Evolutionary conservation across 2,329 filamentous ascomycete genomes (phyloP).

Genomic region (Myrmaecium sp.): DNA sequence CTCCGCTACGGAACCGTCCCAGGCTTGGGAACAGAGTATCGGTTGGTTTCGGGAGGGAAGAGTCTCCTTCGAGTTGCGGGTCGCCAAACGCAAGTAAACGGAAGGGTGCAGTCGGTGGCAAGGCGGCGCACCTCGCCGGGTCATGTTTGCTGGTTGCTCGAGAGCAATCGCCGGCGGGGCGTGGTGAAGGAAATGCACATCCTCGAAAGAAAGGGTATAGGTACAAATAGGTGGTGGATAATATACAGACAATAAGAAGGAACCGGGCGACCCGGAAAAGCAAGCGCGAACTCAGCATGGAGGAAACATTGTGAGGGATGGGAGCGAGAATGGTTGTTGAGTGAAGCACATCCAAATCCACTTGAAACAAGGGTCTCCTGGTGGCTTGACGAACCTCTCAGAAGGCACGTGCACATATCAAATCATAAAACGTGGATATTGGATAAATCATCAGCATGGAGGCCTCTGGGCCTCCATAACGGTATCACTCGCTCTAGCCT

Average conservation of each 20-base stretch:
- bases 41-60: conserved; percentile 47
- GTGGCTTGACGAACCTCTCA: background rate
- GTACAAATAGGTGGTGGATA: conserved; percentile 65
- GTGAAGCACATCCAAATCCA: too few relatives aligned
- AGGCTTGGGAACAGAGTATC: conserved; percentile 28
- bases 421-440: too few relatives aligned
- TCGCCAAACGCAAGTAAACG: conserved; percentile 77
- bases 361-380: background rate
- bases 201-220: conserved; percentile 66
- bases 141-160: too few relatives aligned
- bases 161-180: conserved; percentile 10
- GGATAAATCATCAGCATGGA: too few relatives aligned
- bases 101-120: conserved; percentile 47
- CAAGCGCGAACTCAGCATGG: conserved; percentile 33
- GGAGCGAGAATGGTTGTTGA: background rate
- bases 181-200: conserved; percentile 54
- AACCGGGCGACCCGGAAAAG: conserved; percentile 29
- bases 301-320: conserved; percentile 6
- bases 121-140: conserved; percentile 6
- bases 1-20: conserved; percentile 22
- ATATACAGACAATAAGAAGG: conserved; percentile 48
- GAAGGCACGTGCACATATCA: too few relatives aligned
- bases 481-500: too few relatives aligned
- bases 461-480: too few relatives aligned
- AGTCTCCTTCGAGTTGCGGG: conserved; percentile 86